Conservation (phyloP, 2,329 filamentous ascomycete species). For the Raffaelea albimanens region DNA sequence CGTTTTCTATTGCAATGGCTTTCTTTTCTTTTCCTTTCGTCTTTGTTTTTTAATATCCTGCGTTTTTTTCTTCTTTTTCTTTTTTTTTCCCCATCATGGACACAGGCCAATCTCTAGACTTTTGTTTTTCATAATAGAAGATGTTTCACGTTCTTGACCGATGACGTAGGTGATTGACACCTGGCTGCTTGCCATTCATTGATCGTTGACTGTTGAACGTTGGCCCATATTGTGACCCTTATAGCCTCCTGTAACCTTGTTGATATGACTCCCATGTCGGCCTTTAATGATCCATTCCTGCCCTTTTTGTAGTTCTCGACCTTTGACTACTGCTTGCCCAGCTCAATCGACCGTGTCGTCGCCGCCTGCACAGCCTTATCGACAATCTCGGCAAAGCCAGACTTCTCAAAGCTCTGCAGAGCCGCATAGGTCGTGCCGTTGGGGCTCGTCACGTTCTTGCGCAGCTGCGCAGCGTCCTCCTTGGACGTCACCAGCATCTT, state of each 20-base stretch:
- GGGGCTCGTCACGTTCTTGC: conserved; percentile 42
- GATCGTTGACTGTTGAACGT: too few relatives aligned
- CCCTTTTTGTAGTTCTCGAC: neutral
- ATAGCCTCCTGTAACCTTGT: too few relatives aligned
- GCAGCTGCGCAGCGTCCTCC: conserved; percentile 34
- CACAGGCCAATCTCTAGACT: neutral
- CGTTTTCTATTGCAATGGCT: too few relatives aligned
- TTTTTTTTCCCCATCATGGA: neutral
- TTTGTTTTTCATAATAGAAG: neutral
- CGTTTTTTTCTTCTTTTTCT: neutral
- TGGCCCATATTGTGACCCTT: too few relatives aligned
- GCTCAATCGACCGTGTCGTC: conserved; percentile 30
- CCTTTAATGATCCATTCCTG: too few relatives aligned
- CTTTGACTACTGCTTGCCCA: conserved; percentile 20
- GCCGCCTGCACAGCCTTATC: conserved; percentile 37
- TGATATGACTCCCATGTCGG: too few relatives aligned
- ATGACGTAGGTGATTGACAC: too few relatives aligned
- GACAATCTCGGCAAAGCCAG: conserved; percentile 32
- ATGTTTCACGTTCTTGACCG: neutral
- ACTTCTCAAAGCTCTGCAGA: conserved; percentile 36
- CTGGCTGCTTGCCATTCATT: too few relatives aligned
- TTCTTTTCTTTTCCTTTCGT: neutral
- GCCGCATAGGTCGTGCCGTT: conserved; percentile 42
- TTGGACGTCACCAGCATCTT: conserved; percentile 39
- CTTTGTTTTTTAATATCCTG: too few relatives aligned